Base-by-base conservation (phyloP, 2,329 filamentous ascomycete species). In the Aspergillus nomiae region DNA sequence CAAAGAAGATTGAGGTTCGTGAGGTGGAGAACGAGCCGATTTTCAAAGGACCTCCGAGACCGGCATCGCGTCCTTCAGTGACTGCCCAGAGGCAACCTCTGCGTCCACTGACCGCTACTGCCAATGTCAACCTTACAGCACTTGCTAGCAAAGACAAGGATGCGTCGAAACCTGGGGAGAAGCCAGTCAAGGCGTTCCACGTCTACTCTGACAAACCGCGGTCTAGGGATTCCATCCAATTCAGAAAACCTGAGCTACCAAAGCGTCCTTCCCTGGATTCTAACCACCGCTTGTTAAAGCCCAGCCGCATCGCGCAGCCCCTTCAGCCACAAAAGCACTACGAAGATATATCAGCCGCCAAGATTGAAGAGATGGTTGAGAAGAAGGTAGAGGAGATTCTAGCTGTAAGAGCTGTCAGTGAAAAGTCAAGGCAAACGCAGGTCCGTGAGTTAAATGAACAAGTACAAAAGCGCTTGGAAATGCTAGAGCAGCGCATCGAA, bases 11-110 rank as follows among this genome's bases (percentile, higher is more conserved):
- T 69, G 94, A 98, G 77, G 90, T 97, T 12, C 90, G 92, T 57
- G 95, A 98, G 77, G 92, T 97, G 62, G 94, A 98, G 77, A 98
- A 98, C 73, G 93, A 97, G 73, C 90, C 96, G 4, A 89, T 97
- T 46, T 96, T 92, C 81, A 92, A 91, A 74, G 89, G 91, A 59
- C 85, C 87, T 60, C 87, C 90, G 32, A 85, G 87, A 61, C 82
- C 85, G n/a, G 79, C 73, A 14, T 72, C 67, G 69, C 78, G 69
- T 71, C 76, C 69, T 67, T 79, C 67, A 21, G 61, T 81, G n/a
- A 72, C 77, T 4, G 82, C 84, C 14, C 80, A 83, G 59, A 86
- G 94, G 19, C 93, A 97, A 74, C 92, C 94, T 11, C 79, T 97
- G 28, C 87, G 92, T 19, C 89, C 92, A 12, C 82, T 97, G 50